Evolutionary conservation across 345 rosid genomes (phyloP), one percentile per base, ranked within the genome.

Genomic region (Aquilaria sinensis): DNA sequence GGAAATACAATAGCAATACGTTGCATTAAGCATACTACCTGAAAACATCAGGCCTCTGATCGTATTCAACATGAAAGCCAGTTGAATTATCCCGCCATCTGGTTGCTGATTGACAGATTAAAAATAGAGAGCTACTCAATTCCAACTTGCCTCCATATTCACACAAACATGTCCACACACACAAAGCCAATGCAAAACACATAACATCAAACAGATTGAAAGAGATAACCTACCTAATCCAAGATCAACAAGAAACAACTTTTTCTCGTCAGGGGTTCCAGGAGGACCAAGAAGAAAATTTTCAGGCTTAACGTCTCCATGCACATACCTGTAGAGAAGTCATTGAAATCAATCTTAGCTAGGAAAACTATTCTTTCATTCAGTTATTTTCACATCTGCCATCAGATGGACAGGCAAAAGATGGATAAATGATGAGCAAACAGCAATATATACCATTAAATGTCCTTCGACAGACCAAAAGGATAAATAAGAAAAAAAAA

Each of bases 231-330:
- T 77, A 86, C 92, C 92, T 75, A 83, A 76, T 68, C 92, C 92
- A 49, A 86, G 92, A 64, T 86, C 92, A 69, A 83, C 83, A 56
- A 86, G 76, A 63, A 79, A 86, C 57, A 86, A 63, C 59, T 64
- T 86, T 65, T 85, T 86, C 74, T 81, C 86, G 57, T 74, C 78
- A n/a, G 83, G 67, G 45, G 83, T 79, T 58, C 86, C 80, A 6
- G 85, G 76, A 56, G 76, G 73, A 69, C 92, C 92, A 70, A 86
- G 88, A 53, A 86, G 79, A 72, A 86, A 83, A 68, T 86, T 86
- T 73, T 86, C 92, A 14, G 92, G 92, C 86, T 86, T 86, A 34
- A 86, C 86, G 74, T 86, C 92, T 37, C 92, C 92, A 71, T 86
- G 92, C 62, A 86, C 86, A 71, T 79, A 86, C 52, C 92, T 86